Evolutionary conservation across 768 basidiomycete genomes (phyloP), one percentile per base, ranked within the genome.

Genomic region (Kwoniella sp.): DNA sequence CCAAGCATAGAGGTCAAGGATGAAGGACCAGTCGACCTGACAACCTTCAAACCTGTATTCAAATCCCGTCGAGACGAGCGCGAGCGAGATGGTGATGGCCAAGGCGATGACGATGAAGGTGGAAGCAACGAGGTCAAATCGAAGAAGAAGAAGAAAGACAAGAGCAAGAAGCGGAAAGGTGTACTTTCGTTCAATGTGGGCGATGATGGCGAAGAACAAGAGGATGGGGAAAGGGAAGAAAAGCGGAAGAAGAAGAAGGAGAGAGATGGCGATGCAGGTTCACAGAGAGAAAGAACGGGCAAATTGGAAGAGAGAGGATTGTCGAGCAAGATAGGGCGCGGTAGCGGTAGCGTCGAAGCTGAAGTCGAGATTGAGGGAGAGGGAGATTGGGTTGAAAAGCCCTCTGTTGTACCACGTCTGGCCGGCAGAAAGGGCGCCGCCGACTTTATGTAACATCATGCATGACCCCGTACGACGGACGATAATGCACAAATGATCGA

Each of bases 11-110:
- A 44, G 7, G 57, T 73, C 22, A 77, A 74, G 24, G 81, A 71
- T 37, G 68, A 74, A n/a, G 68, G 49, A 13, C 73, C 76, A 21
- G 73, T 85, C 8, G 88, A 92, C 73, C 57, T 87, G 26, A 80
- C 83, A n/a, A 87, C 88, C 0, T 97, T 95, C 84, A 90, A 88
- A 72, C 94, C 94, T 0, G 90, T 88, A 0, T 98, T 97, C 85
- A 87, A n/a, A 80, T 83, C 50, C 50, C 75, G 64, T 22, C 36
- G 60, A 24, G 67, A 70, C 1, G 40, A 44, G 8, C 40, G 40
- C 7, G 33, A 33, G n/a, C n/a, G n/a, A n/a, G n/a, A n/a, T n/a
- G n/a, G n/a, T 33, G 33, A 13, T 33, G 33, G 33, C 33, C 7
- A 33, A 13, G 33, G 33, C 33, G 7, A 33, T 6, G 58, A 59